Conservation (phyloP, 257 asterid species). For the Solanum raphanifolium region DNA sequence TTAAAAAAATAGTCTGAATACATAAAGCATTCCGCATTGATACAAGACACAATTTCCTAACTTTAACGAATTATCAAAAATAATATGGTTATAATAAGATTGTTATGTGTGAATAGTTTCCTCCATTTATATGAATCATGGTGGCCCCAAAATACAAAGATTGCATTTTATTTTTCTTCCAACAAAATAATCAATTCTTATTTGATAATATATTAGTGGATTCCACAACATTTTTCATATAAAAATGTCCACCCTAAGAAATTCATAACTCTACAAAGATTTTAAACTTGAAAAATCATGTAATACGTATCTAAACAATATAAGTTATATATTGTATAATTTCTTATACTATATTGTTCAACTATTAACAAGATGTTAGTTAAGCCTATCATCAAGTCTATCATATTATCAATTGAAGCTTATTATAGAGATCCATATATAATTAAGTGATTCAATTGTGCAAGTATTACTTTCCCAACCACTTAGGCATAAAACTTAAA, state of each 20-base stretch:
- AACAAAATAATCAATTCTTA: neutral
- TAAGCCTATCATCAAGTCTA: neutral
- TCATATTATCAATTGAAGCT: neutral
- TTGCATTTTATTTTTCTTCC: neutral
- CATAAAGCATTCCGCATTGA: neutral
- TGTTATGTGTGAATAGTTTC: neutral
- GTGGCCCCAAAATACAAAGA: constrained; percentile 7
- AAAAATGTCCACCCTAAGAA: neutral
- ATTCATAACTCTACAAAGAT: neutral
- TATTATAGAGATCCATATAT: neutral
- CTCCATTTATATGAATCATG: neutral
- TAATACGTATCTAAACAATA: neutral
- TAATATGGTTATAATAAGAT: neutral
- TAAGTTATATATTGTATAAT: neutral
- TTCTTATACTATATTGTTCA: neutral
- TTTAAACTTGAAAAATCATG: neutral
- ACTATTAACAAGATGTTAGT: neutral
- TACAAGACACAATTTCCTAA: neutral
- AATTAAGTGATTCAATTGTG: neutral
- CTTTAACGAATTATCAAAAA: neutral
- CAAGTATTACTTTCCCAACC: neutral
- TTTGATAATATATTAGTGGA: neutral
- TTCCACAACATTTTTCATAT: constrained; percentile 1
- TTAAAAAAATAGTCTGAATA: neutral
- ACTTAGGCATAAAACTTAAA: neutral